Percentiles rank a stretch among this genome's conserved stretches.
Conservation (phyloP, 1,284 basidiomycete genomes). For the Austroboletus olivaceoglutinosus region DNA sequence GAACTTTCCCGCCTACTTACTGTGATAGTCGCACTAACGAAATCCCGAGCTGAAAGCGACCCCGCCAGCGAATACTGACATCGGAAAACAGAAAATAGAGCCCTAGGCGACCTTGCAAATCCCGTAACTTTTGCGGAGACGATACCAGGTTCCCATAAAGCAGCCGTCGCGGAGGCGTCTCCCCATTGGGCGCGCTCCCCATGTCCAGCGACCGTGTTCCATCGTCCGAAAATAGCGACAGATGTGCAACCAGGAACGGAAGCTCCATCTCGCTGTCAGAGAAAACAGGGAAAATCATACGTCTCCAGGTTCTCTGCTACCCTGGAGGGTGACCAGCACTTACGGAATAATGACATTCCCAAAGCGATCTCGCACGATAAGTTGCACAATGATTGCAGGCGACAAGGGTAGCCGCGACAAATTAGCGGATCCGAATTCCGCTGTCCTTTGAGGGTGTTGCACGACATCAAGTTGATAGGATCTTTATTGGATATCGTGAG, state of each 20-base stretch:
- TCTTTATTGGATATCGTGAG: slow-evolving; percentile 40
- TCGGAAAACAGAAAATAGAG: slow-evolving; percentile 89
- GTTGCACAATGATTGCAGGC: slow-evolving; percentile 76
- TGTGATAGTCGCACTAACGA: slow-evolving; percentile 73
- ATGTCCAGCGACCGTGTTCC: slow-evolving; percentile 58
- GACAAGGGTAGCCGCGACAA: slow-evolving; percentile 80
- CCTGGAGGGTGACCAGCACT: slow-evolving; percentile 36
- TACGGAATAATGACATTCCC: slow-evolving; percentile 68
- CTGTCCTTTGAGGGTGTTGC: slow-evolving; percentile 75
- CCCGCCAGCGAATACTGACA: slow-evolving; percentile 76
- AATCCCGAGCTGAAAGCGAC: slow-evolving; percentile 74
- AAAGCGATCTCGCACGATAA: slow-evolving; percentile 70
- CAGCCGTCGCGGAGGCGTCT: slow-evolving; percentile 51
- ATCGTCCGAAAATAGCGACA: slow-evolving; percentile 67
- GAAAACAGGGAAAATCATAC: slow-evolving; percentile 13
- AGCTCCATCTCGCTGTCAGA: slow-evolving; percentile 67
- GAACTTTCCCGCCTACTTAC: slow-evolving; percentile 47
- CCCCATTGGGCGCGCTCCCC: slow-evolving; percentile 47
- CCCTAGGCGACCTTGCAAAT: slow-evolving; percentile 73
- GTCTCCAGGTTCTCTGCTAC: slow-evolving; percentile 26
- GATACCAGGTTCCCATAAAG: slow-evolving; percentile 86
- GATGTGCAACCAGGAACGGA: slow-evolving; percentile 78
- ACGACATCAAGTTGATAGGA: slow-evolving; percentile 74
- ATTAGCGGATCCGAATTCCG: slow-evolving; percentile 72
- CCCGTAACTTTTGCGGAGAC: slow-evolving; percentile 72